Conservation (phyloP, 805 yeast species). For the Pichia heedii region DNA sequence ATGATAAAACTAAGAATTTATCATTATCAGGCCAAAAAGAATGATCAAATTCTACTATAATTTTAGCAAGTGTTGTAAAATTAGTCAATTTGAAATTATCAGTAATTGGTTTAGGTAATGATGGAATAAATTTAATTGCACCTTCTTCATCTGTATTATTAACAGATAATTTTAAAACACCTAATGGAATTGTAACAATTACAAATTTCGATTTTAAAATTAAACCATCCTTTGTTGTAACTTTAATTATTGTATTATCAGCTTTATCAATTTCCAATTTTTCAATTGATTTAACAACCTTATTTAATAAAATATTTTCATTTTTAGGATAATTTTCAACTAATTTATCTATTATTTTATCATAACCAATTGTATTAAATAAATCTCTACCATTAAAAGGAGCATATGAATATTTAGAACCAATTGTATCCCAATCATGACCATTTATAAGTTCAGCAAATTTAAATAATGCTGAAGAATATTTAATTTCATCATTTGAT, state of each 20-base stretch:
- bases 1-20: conserved; percentile 23
- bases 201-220: conserved; percentile 26
- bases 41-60: conserved; percentile 35
- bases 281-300: conserved; percentile 23
- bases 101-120: conserved; percentile 27
- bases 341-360: conserved; percentile 21
- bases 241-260: conserved; percentile 8
- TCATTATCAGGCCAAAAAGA: conserved; percentile 35
- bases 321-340: conserved; percentile 18
- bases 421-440: conserved; percentile 23
- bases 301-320: conserved; percentile 15
- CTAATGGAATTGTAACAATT: conserved; percentile 43
- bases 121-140: conserved; percentile 26
- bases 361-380: conserved; percentile 21
- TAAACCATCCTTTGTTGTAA: conserved; percentile 14
- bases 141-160: conserved; percentile 18
- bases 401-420: conserved; percentile 19
- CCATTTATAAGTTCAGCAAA: conserved; percentile 24
- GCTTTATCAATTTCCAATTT: conserved; percentile 10
- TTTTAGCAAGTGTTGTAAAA: conserved; percentile 35
- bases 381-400: conserved; percentile 28
- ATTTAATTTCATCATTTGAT: conserved; percentile 20
- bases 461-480: conserved; percentile 23
- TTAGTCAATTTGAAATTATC: conserved; percentile 24
- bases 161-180: conserved; percentile 31